phyloP scores from a whole-genome alignment of 768 basidiomycete genomes.

The Tulasnella calospora region DNA sequence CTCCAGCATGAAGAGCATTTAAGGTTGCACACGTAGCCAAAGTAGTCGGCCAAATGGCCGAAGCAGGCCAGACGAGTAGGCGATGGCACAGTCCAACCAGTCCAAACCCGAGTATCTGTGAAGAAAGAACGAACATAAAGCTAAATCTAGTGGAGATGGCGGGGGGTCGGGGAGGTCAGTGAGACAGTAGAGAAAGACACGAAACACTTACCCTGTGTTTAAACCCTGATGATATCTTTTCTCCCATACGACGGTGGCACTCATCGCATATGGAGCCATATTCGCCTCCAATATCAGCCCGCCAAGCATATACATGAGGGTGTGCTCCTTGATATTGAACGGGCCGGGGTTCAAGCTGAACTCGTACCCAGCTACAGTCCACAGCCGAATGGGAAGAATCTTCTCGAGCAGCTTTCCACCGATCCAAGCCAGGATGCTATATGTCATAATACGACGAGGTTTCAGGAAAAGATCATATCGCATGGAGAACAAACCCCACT shows the following conservation, averaged over 20 bases:
- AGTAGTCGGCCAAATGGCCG: constrained; percentile 98
- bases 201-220: constrained; percentile 50
- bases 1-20: constrained; percentile 92
- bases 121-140: constrained; percentile 72
- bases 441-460: not conserved
- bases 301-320: constrained; percentile 89
- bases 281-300: constrained; percentile 44
- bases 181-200: not conserved
- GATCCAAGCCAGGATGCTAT: constrained; percentile 73
- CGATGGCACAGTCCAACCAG: constrained; percentile 83
- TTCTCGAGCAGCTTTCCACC: constrained; percentile 83
- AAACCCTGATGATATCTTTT: constrained; percentile 63
- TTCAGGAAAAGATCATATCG: not conserved
- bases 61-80: constrained; percentile 93
- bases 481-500: constrained; percentile 25
- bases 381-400: constrained; percentile 67
- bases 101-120: constrained; percentile 90
- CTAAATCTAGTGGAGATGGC: constrained; percentile 47
- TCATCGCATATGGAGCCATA: constrained; percentile 57
- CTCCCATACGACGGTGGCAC: constrained; percentile 77
- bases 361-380: constrained; percentile 47
- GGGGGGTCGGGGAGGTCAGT: not conserved
- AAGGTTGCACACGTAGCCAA: constrained; percentile 88
- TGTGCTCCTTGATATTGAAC: constrained; percentile 98
- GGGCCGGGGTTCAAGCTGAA: constrained; percentile 89